Percentiles rank a stretch among this genome's conserved stretches.
Conservation (phyloP, 2,329 filamentous ascomycete species). For the Calonectria naviculata region DNA sequence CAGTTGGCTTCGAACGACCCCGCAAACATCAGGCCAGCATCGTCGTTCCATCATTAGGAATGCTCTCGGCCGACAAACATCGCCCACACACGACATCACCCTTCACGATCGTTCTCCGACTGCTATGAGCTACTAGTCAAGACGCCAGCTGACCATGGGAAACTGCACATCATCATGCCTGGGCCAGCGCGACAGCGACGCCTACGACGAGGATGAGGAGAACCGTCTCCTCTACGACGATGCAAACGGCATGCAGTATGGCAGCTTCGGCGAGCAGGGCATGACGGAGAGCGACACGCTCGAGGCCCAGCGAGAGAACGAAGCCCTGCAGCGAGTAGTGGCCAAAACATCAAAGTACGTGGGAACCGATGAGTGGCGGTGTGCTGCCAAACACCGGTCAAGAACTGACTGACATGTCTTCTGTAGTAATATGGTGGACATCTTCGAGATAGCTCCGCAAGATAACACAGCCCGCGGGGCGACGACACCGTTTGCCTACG, state of each 20-base stretch:
- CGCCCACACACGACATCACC: slow-evolving; percentile 10
- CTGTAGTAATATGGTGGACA: slow-evolving; percentile 73
- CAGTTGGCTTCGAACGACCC: slow-evolving; percentile 25
- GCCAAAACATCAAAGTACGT: slow-evolving; percentile 72
- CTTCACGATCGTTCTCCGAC: slow-evolving; percentile 16
- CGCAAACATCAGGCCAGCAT: neutral
- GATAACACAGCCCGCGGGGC: slow-evolving; percentile 51
- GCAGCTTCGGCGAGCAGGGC: slow-evolving; percentile 69
- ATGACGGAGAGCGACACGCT: slow-evolving; percentile 68
- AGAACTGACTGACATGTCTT: slow-evolving; percentile 8
- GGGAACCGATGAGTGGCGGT: neutral
- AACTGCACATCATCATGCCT: slow-evolving; percentile 72
- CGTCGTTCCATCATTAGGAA: neutral
- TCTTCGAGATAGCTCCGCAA: slow-evolving; percentile 72
- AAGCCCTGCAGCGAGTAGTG: slow-evolving; percentile 72
- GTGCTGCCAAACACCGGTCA: slow-evolving; percentile 5
- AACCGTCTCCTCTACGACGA: slow-evolving; percentile 71
- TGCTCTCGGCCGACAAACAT: slow-evolving; percentile 10
- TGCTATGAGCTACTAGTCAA: slow-evolving; percentile 35
- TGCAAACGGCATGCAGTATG: slow-evolving; percentile 68
- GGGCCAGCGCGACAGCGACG: slow-evolving; percentile 61
- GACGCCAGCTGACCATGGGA: slow-evolving; percentile 59
- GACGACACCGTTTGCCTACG: slow-evolving; percentile 57
- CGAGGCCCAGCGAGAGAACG: slow-evolving; percentile 72
- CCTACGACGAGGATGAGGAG: slow-evolving; percentile 69